Evolutionary conservation across 2,329 filamentous ascomycete species (phyloP).

Genomic region (Colletotrichum sp.): DNA sequence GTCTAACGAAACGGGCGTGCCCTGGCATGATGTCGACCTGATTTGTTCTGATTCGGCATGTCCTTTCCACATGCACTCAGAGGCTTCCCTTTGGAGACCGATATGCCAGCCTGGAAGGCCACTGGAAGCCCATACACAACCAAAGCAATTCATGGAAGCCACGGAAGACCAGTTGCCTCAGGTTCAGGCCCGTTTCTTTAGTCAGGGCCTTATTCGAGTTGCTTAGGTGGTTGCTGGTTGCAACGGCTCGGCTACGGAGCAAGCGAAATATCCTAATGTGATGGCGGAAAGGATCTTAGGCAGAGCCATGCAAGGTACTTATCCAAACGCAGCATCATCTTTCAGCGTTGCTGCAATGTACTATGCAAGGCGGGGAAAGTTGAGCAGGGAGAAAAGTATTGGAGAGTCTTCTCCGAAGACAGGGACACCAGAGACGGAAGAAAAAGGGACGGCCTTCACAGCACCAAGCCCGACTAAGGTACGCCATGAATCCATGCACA

Average conservation of each 20-base stretch:
- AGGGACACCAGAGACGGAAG: neutral
- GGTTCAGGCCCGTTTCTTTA: neutral
- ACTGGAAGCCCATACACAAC: neutral
- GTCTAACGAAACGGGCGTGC: neutral
- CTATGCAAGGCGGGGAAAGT: neutral
- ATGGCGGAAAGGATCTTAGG: neutral
- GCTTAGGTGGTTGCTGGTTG: constrained; percentile 13
- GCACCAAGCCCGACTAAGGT: neutral
- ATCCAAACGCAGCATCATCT: neutral
- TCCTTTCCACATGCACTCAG: neutral
- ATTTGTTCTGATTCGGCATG: neutral
- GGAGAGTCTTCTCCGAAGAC: neutral
- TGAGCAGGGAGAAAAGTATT: neutral
- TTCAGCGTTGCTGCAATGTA: neutral
- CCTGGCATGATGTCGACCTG: neutral
- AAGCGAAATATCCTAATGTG: constrained; percentile 16
- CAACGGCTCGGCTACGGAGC: constrained; percentile 5
- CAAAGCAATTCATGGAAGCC: neutral
- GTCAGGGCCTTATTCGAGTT: neutral
- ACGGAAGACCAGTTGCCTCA: neutral
- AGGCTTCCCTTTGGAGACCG: neutral
- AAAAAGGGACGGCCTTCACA: constrained; percentile 4
- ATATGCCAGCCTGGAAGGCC: neutral
- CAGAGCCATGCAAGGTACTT: constrained; percentile 14
- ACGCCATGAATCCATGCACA: neutral